Evolutionary conservation across 345 rosid species (phyloP), one percentile per base, ranked within the genome.

Genomic region (Eucalyptus victrix): DNA sequence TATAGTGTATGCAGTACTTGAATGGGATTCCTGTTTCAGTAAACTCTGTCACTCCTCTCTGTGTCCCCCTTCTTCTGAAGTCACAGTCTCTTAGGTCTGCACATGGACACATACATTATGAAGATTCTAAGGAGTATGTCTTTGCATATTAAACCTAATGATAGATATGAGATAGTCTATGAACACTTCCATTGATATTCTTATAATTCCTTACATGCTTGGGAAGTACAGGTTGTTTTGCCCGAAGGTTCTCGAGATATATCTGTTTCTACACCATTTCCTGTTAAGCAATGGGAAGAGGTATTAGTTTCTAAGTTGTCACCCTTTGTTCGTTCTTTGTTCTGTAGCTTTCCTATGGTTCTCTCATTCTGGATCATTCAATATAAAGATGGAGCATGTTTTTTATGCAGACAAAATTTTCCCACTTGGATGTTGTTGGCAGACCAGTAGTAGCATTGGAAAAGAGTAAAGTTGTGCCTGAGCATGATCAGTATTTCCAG

Each of bases 401-500:
- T 16, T 40, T 42, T 37, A 90, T 92, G 92, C 95, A 96, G 99
- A 93, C 92, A 89, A 98, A 97, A 90, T 86, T 95, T 53, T 98
- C 98, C n/a, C 99, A 96, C 92, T 94, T 98, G 92, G 99, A 98
- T 91, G 90, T 96, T 89, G 94, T 90, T 89, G 99, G 99, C 88
- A 95, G 99, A 92, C 99, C 98, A 67, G 99, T 97, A 89, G 90
- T 91, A 91, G 96, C 94, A 88, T 94, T 97, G 44, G 94, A 96
- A 92, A 98, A 96, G 94, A 88, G 89, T 88, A 96, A 96, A 76
- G 97, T 93, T 88, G 98, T 96, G 88, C 97, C 99, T 24, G 98
- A 98, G 96, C 99, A 95, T 91, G 96, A 96, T 93, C 98, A 95
- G 89, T 65, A 95, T 90, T 95, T 98, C 91, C 99, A 97, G 99